Evolutionary conservation across 257 asterid genomes (phyloP), one percentile per base, ranked within the genome.

Genomic region (Cynanchum wilfordii): DNA sequence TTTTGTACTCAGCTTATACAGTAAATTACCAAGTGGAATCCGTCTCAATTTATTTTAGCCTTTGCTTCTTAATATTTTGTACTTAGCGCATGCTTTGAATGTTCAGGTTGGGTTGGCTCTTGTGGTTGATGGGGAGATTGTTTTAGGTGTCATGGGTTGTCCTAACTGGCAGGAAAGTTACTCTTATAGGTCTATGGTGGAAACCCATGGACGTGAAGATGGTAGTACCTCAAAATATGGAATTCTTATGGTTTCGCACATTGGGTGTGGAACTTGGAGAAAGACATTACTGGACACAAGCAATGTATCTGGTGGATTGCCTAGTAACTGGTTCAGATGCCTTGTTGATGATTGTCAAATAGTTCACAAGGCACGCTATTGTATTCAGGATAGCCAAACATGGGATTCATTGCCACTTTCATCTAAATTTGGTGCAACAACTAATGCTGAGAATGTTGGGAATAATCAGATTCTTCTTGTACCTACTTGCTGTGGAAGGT

Each of bases 81-180:
- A 65, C 57, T 62, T 45, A 68, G 7, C 20, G 27, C 16, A 38
- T 60, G 29, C 42, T 62, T 65, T 73, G 68, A n/a, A 66, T 71
- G 84, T 83, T 82, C 86, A 94, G 99, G 96, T 91, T 17, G 99
- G 99, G 66, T 82, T 94, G 89, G 96, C 99, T 79, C 92, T 94
- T 73, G 90, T 91, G 44, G 95, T 89, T 79, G 85, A 89, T 73
- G 99, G 97, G 40, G 85, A 94, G 81, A 87, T 89, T 80, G 97
- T 87, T 74, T 80, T 94, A 80, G 99, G 99, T 57, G 96, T 91
- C 70, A 91, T 94, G 97, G 97, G 97, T 72, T 91, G 99, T 80
- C 99, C 99, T 0, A 88, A 91, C 80, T 94, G 99, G 99, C 84
- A 55, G 68, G 87, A 78, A 42, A 79, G 74, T 33, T 70, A 78